Base-by-base conservation (phyloP, 768 basidiomycete species). In the Chlorophyllum brunneum region DNA sequence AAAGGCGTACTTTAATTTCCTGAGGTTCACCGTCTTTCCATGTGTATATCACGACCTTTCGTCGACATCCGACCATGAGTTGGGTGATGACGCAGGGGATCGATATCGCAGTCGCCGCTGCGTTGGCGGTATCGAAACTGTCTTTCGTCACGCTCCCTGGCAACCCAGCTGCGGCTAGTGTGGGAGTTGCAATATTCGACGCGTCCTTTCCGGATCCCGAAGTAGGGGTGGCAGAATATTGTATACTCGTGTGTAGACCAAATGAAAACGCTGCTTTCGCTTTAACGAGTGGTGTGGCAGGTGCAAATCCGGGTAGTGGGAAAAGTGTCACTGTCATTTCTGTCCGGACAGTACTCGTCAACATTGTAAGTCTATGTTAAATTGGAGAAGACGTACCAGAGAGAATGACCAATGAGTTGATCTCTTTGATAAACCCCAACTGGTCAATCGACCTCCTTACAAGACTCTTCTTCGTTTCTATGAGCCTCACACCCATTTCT, bases 1-100 rank as follows among this genome's bases (percentile, higher is more conserved):
- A 26, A n/a, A 4, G 15, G 58, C 76, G 48, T 59, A 91, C 90
- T 72, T 82, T 84, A 43, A 75, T 65, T 37, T 83, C 84, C 57
- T 90, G 83, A 22, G 83, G 76, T 53, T 92, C 86, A 15, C 91
- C 88, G 60, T 94, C 91, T 56, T 79, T 85, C 88, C 93, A 95
- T 6, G 81, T 79, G 64, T 94, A 93, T 13, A 97, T 70, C 0
- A 94, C 85, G 5, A 90, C 81, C 64, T 85, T 92, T 57, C 92
- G 78, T 56, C 88, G 72, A 64, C 95, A 97, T 23, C 94, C 95
- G 3, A 97, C 77, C 10, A 91, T 75, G 13, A 99, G 76, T 50
- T 79, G 77, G 0, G 92, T 92, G n/a, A 90, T 72, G 20, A 85
- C 66, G 2, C 76, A 77, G 29, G 89, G 84, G 27, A 87, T 83